Percentiles rank a stretch among this genome's conserved stretches.
Conservation (phyloP, 306 rosid genomes). For the Alnus rubra region DNA sequence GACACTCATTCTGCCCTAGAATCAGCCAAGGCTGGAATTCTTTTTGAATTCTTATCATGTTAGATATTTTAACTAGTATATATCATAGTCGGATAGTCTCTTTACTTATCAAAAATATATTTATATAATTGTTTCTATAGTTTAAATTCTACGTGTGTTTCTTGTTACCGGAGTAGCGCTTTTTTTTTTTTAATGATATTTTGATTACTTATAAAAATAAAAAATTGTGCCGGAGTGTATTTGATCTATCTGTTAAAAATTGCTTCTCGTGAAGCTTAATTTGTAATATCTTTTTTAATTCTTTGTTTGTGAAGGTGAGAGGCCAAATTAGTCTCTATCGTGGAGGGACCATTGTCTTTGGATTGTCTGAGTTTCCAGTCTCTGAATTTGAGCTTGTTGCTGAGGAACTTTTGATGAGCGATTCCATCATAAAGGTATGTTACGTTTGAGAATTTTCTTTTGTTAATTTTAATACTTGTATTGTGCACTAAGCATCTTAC, state of each 20-base stretch:
- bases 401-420: constrained; percentile 97
- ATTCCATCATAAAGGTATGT: constrained; percentile 82
- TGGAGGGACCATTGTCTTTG: constrained; percentile 94
- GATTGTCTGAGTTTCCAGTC: constrained; percentile 82
- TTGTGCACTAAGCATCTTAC: neutral
- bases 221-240: neutral
- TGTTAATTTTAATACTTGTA: constrained; percentile 18
- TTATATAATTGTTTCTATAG: neutral
- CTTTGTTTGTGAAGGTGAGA: constrained; percentile 76
- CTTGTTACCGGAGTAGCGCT: too few relatives aligned
- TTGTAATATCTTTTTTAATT: constrained; percentile 19
- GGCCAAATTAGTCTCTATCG: constrained; percentile 85
- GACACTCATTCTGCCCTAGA: neutral
- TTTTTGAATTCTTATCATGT: neutral
- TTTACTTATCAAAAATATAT: neutral
- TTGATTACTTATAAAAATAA: too few relatives aligned
- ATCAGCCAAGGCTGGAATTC: neutral
- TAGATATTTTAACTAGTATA: neutral
- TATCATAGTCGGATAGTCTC: neutral
- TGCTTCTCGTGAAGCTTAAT: constrained; percentile 17
- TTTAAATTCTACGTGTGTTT: neutral
- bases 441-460: constrained; percentile 13
- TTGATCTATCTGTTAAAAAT: neutral
- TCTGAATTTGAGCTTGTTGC: constrained; percentile 99
- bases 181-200: too few relatives aligned